Base-by-base conservation (phyloP, 148 eudicot genomes). In the Chenopodium berlandieri region DNA sequence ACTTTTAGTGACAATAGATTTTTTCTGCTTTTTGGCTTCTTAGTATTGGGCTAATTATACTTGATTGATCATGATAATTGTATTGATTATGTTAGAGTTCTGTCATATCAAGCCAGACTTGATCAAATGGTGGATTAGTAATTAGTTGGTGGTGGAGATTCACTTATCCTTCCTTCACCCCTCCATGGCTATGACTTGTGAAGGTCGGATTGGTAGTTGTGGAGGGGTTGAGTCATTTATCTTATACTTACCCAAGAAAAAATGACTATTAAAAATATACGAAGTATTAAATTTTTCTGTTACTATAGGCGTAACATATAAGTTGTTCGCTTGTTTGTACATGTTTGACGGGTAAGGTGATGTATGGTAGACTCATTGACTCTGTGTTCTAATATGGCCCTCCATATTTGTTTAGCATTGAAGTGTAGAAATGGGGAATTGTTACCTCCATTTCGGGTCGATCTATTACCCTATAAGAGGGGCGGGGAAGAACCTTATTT, bases 1-100 rank as follows among this genome's bases (percentile, higher is more conserved):
- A 5, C 22, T 62, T 62, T 56, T 56, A 66, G 13, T 2, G 19
- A 7, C 30, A 62, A 76, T 34, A 67, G 20, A 12, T 71, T 4
- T 3, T 81, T 40, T 11, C 13, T 62, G 78, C 79, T 65, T 75
- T 68, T 81, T 81, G 83, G 78, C 46, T 64, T 50, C 50, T 22
- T 22, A 32, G 27, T 72, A 31, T 32, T 72, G 22, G 25, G 63
- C 46, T 47, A 77, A 30, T 6, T 30, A 34, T 77, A 27, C 44
- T 52, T 75, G 20, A 32, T 56, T 9, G 17, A 34, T 78, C 27
- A 40, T 82, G 20, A 25, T 17, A 23, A 68, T 13, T 25, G 46
- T 22, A 48, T 63, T 40, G 4, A n/a, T 19, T 56, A 56, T 17
- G 7, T 56, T 56, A 56, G 62, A 56, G 62, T 17, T 17, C 44